Evolutionary conservation across 1,139 yeast species (phyloP).

Genomic region (Martiniozyma asiatica): DNA sequence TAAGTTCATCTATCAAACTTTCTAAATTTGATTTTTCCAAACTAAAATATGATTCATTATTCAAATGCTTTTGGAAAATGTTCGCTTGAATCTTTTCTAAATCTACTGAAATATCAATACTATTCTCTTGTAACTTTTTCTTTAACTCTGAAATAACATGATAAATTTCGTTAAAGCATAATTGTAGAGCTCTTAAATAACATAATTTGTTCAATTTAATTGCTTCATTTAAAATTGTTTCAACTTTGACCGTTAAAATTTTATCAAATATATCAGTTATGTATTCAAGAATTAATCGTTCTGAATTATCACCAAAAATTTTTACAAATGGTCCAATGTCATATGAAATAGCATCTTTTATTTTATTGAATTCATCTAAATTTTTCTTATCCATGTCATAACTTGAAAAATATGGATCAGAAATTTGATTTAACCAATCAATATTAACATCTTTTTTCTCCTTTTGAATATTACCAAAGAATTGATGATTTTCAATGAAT

Average conservation of each 20-base stretch:
- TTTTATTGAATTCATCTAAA: constrained; percentile 13
- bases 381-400: constrained; percentile 8
- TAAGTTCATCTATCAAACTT: constrained; percentile 40
- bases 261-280: constrained; percentile 73
- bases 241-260: constrained; percentile 56
- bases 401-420: constrained; percentile 3
- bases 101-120: constrained; percentile 36
- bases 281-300: constrained; percentile 56
- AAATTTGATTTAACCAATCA: constrained; percentile 28
- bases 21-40: constrained; percentile 63
- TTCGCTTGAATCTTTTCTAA: constrained; percentile 67
- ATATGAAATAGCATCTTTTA: constrained; percentile 34
- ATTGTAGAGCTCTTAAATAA: constrained; percentile 65
- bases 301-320: constrained; percentile 57
- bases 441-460: constrained; percentile 16
- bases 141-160: constrained; percentile 52
- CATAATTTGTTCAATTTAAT: constrained; percentile 57
- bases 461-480: constrained; percentile 29
- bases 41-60: constrained; percentile 58
- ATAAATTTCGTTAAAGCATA: constrained; percentile 49
- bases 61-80: constrained; percentile 58
- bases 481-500: constrained; percentile 71
- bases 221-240: constrained; percentile 51
- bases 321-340: constrained; percentile 65
- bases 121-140: constrained; percentile 34